Evolutionary conservation across 768 basidiomycete species (phyloP), one percentile per base, ranked within the genome.

Genomic region (Rubroboletus satanas): DNA sequence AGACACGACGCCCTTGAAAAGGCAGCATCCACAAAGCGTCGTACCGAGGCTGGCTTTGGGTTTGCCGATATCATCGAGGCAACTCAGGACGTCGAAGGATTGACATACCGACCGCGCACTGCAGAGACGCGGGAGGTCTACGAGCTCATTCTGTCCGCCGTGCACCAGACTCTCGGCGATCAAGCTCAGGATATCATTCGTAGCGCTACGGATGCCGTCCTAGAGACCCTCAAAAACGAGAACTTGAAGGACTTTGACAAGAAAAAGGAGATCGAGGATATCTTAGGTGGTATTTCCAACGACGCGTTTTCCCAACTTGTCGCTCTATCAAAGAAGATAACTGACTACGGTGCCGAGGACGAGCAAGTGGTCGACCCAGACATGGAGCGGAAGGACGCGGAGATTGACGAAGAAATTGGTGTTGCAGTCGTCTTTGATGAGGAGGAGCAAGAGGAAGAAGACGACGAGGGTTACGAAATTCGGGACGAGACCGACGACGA

Each of bases 371-470:
- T 73, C 0, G 93, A 94, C 65, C 88, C 88, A 0, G 91, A 92
- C 61, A 77, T 79, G 72, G 93, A 91, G 67, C 77, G 80, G 45
- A 86, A 88, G 70, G 91, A 90, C 54, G 90, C 84, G 3, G 93
- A 89, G 71, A 93, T 98, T 62, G 96, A 98, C 60, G 94, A 94
- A 55, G 94, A 96, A 62, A 85, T 90, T 42, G 95, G 96, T n/a
- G 96, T 99, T 1, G 96, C 96, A 0, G 95, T 99, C 8, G 88
- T 98, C 6, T 98, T 98, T 55, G 95, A 98, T 60, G 96, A 98
- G 66, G 97, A 98, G 55, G 96, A 97, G 60, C 86, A 93, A 63
- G 94, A 97, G 23, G 93, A 90, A 5, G 93, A 95, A 2, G 92
- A 95, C 18, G 92, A 90, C 0, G 91, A 90, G 60, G 89, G 86